phyloP scores from a whole-genome alignment of 1,139 yeast genomes.

The Hansenula lynferdii region DNA sequence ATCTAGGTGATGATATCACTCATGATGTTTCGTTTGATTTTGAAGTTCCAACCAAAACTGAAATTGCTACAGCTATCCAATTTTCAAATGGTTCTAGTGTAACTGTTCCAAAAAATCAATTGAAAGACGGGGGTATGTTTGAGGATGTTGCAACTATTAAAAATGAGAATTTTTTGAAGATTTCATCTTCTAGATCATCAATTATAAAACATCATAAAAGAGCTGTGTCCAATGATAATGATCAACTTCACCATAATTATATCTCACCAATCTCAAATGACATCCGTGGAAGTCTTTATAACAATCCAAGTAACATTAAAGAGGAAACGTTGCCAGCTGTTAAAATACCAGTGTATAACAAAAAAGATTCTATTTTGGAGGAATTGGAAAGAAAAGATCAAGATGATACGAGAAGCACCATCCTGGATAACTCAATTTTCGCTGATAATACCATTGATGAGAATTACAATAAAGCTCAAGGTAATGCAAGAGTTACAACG shows the following conservation, averaged over 20 bases:
- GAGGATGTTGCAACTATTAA: slow-evolving; percentile 11
- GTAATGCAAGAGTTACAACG: slow-evolving; percentile 22
- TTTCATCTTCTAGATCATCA: slow-evolving; percentile 14
- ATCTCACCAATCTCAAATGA: slow-evolving; percentile 10
- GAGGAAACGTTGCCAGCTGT: slow-evolving; percentile 12
- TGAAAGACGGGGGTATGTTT: slow-evolving; percentile 19
- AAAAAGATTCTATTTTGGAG: slow-evolving; percentile 2
- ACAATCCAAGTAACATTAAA: slow-evolving; percentile 15
- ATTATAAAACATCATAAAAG: slow-evolving; percentile 18
- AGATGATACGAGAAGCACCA: slow-evolving; percentile 15
- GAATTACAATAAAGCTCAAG: slow-evolving; percentile 15
- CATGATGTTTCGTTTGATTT: slow-evolving; percentile 21
- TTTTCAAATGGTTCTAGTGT: slow-evolving; percentile 21
- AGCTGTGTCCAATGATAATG: slow-evolving; percentile 10
- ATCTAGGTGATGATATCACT: slow-evolving; percentile 1
- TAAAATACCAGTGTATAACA: slow-evolving; percentile 8
- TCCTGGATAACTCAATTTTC: slow-evolving; percentile 17
- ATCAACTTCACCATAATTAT: slow-evolving; percentile 2
- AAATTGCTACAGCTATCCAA: slow-evolving; percentile 35
- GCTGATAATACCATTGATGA: slow-evolving; percentile 20
- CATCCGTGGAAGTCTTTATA: slow-evolving; percentile 19
- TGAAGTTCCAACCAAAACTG: slow-evolving; percentile 28
- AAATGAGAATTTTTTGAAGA: slow-evolving; percentile 6
- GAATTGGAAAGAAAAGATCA: slow-evolving; percentile 6
- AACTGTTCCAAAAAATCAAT: slow-evolving; percentile 16